Percentiles rank a stretch among this genome's conserved stretches.
Evolutionary conservation across 768 basidiomycete genomes (phyloP).

Genomic region (Leucocoprinus leucothites): DNA sequence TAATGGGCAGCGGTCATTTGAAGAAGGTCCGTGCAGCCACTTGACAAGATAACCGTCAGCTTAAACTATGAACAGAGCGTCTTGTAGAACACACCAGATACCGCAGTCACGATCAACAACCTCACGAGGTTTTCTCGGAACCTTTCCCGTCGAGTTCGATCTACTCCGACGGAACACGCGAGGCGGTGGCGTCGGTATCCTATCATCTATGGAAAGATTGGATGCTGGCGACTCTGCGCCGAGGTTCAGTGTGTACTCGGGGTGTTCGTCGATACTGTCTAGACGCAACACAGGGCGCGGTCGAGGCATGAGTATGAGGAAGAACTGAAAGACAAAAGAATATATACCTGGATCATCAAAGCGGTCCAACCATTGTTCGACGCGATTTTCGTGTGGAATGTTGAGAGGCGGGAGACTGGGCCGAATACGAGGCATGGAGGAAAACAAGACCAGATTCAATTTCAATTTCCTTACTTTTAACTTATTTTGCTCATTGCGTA

Average conservation of each 20-base stretch:
- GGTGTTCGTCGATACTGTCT: conserved; percentile 22
- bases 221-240: conserved; percentile 23
- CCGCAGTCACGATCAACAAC: conserved; percentile 6
- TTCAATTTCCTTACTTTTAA: not conserved
- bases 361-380: conserved; percentile 11
- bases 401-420: conserved; percentile 1
- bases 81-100: conserved; percentile 2
- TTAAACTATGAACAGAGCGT: not conserved
- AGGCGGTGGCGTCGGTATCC: not conserved
- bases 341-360: not conserved
- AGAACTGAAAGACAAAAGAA: not conserved
- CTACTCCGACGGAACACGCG: not conserved
- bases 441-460: not conserved
- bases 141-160: not conserved
- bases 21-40: conserved; percentile 31
- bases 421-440: conserved; percentile 5
- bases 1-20: conserved; percentile 28
- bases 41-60: conserved; percentile 6
- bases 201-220: not conserved
- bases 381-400: not conserved
- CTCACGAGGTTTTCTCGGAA: not conserved
- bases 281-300: not conserved
- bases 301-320: not conserved
- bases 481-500: too few species aligned
- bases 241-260: conserved; percentile 24